Percentiles rank a stretch among this genome's conserved stretches.
These are phyloP conservation scores for Eruca vesicaria DNA, from an alignment of 441 rosid genomes.

Conservation along the genomic window DNA sequence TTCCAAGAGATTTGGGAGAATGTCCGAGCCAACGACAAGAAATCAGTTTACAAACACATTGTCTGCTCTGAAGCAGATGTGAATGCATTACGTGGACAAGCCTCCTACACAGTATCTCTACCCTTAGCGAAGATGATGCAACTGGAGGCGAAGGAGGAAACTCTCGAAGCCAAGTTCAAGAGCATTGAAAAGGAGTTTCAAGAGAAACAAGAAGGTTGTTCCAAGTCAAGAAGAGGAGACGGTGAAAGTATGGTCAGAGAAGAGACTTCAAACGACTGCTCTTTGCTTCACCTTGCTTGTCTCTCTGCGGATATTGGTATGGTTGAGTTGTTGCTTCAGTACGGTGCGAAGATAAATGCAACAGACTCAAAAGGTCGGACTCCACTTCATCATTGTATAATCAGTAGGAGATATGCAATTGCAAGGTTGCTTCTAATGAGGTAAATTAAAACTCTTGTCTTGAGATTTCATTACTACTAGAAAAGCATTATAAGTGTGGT, in stretches of 20 bases:
- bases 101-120: constrained; percentile 47
- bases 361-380: constrained; percentile 66
- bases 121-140: constrained; percentile 52
- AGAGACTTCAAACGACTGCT: constrained; percentile 59
- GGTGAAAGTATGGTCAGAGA: constrained; percentile 44
- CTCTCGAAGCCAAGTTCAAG: constrained; percentile 37
- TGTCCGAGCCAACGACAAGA: constrained; percentile 75
- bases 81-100: constrained; percentile 64
- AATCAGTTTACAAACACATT: constrained; percentile 77
- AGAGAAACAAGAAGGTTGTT: constrained; percentile 45
- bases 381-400: constrained; percentile 73
- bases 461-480: background rate
- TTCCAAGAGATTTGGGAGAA: constrained; percentile 73
- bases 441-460: constrained; percentile 39
- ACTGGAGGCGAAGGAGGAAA: constrained; percentile 39
- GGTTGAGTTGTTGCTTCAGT: constrained; percentile 87
- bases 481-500: background rate
- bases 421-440: constrained; percentile 78
- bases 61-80: constrained; percentile 73
- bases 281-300: constrained; percentile 92
- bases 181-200: constrained; percentile 42
- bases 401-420: constrained; percentile 61
- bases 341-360: constrained; percentile 80
- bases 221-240: constrained; percentile 35
- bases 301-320: constrained; percentile 79